phyloP scores from a whole-genome alignment of 352 stramenopile species.

The Globisporangium camurandrum region DNA sequence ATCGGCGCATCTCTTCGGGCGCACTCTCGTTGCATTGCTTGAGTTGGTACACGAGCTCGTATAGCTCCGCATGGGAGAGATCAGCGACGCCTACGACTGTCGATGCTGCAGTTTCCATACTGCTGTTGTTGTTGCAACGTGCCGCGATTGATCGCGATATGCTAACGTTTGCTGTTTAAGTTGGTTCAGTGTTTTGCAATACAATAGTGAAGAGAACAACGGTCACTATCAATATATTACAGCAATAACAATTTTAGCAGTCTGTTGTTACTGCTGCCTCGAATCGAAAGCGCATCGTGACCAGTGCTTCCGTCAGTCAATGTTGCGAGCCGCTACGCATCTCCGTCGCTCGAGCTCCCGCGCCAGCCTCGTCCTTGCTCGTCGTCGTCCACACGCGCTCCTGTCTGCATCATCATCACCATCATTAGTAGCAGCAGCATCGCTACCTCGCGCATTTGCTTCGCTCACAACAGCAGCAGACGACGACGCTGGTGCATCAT shows the following conservation, averaged over 20 bases:
- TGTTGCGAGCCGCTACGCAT: constrained; percentile 6
- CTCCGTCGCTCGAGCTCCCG: not conserved
- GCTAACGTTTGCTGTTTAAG: not conserved
- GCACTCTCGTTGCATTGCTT: constrained; percentile 79
- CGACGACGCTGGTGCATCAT: too few relatives aligned
- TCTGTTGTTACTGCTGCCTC: too few relatives aligned
- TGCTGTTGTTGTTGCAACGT: not conserved
- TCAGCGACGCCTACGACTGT: constrained; percentile 33
- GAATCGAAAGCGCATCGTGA: too few relatives aligned
- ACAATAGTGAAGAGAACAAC: not conserved
- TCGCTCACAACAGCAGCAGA: constrained; percentile 4
- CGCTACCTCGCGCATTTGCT: constrained; percentile 2
- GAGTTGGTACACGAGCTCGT: constrained; percentile 73
- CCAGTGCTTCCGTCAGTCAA: not conserved
- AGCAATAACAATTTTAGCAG: too few relatives aligned
- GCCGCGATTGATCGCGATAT: constrained; percentile 4
- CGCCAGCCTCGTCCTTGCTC: too few relatives aligned
- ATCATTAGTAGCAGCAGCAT: not conserved
- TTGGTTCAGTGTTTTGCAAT: not conserved
- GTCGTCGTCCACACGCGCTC: constrained; percentile 1
- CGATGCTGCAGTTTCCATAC: constrained; percentile 16
- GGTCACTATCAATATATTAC: too few relatives aligned
- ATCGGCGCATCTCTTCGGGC: constrained; percentile 48
- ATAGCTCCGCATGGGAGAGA: constrained; percentile 44
- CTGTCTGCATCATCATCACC: not conserved